These are phyloP conservation scores for Chimonanthus salicifolius DNA, from an alignment of 164 flowering plant species.

Conservation along the genomic window DNA sequence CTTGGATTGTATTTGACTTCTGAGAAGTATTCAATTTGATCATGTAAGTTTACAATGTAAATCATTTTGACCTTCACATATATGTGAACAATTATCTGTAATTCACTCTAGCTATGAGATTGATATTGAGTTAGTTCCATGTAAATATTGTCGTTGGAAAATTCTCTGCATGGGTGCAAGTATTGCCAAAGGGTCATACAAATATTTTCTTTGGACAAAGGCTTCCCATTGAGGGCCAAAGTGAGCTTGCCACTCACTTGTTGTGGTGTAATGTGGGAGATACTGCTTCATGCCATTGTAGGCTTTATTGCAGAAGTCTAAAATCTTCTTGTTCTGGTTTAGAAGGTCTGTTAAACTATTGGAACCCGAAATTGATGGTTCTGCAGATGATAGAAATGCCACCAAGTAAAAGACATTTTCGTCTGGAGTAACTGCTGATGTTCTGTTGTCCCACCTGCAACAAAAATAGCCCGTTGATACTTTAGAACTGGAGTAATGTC, in stretches of 20 bases:
- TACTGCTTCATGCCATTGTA: conserved; percentile 65
- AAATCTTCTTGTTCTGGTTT: conserved; percentile 47
- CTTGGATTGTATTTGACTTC: not conserved
- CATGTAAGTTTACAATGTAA: not conserved
- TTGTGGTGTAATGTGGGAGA: conserved; percentile 61
- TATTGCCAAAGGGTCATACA: conserved; percentile 77
- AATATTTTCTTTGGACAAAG: conserved; percentile 52
- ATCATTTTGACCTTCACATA: not conserved
- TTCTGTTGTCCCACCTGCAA: conserved; percentile 71
- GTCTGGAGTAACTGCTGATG: conserved; percentile 76
- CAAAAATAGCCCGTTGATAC: not conserved
- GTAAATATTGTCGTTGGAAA: conserved; percentile 40
- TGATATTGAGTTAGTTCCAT: not conserved
- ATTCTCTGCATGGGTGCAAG: conserved; percentile 92
- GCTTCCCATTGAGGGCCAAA: conserved; percentile 69
- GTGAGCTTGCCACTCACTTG: conserved; percentile 71
- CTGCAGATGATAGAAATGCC: conserved; percentile 71
- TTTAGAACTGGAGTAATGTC: not conserved
- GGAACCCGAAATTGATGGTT: conserved; percentile 48
- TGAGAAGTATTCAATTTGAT: not conserved
- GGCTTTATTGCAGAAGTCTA: conserved; percentile 45
- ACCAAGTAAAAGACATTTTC: conserved; percentile 78
- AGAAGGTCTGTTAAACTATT: conserved; percentile 51
- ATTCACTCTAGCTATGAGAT: conserved; percentile 1
- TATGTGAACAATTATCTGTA: conserved; percentile 6